Conservation (phyloP, 2,329 filamentous ascomycete species). For the Pseudogymnoascus sp. region DNA sequence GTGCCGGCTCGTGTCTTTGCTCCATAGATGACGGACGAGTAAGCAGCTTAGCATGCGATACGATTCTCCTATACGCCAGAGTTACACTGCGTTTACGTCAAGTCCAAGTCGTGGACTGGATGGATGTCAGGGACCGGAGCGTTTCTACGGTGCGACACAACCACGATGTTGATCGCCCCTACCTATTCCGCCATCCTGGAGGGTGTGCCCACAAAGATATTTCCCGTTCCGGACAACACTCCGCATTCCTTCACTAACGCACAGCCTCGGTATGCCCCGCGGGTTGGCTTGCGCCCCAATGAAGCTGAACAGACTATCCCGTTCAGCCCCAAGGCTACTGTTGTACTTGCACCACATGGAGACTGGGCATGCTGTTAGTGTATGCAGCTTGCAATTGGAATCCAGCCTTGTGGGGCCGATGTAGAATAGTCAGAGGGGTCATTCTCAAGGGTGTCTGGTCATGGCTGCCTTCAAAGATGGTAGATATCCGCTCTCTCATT, state of each 20-base stretch:
- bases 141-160: background rate
- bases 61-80: background rate
- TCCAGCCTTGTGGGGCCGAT: conserved; percentile 1
- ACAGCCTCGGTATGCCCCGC: background rate
- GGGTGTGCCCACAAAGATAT: background rate
- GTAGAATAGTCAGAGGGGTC: background rate
- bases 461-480: background rate
- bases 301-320: background rate
- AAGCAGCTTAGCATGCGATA: conserved; percentile 6
- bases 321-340: background rate
- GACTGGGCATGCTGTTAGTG: background rate
- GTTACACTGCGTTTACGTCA: background rate
- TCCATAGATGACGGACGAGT: background rate
- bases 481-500: background rate
- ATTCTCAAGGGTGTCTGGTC: background rate
- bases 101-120: no score
- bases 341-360: background rate
- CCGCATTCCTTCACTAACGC: background rate
- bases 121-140: background rate
- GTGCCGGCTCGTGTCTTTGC: background rate
- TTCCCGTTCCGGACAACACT: background rate
- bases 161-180: background rate
- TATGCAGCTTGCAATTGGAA: background rate
- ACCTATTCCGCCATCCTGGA: background rate
- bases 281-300: background rate